phyloP scores from a whole-genome alignment of 805 yeast genomes.

The Zygosaccharomyces lentus region DNA sequence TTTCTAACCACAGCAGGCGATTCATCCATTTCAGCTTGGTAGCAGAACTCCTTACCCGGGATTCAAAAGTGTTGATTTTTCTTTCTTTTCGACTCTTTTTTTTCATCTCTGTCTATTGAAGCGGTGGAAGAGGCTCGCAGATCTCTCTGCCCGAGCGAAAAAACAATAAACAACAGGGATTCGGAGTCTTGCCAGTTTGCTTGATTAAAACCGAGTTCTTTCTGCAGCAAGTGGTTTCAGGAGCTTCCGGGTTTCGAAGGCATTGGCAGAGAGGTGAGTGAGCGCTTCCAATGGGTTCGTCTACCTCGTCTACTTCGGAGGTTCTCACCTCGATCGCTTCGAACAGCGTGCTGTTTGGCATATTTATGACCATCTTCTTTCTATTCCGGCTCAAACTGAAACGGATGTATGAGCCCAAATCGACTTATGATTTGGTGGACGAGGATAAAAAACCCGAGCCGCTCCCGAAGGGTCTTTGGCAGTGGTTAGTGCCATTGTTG shows the following conservation, averaged over 20 bases:
- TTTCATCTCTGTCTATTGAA: background rate
- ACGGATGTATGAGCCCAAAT: constrained; percentile 81
- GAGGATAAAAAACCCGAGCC: constrained; percentile 69
- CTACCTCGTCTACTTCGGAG: constrained; percentile 59
- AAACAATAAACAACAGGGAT: background rate
- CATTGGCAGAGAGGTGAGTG: background rate
- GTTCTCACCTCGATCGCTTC: constrained; percentile 67
- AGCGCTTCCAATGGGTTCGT: constrained; percentile 8
- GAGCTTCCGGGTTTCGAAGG: too few relatives aligned
- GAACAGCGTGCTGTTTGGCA: constrained; percentile 62
- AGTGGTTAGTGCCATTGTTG: constrained; percentile 65
- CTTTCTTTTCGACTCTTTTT: background rate
- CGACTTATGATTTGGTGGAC: constrained; percentile 54
- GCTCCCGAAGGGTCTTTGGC: constrained; percentile 59
- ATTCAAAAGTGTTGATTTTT: background rate
- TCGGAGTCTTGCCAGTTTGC: background rate
- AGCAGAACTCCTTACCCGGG: background rate
- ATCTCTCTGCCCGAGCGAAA: background rate
- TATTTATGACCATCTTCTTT: constrained; percentile 59
- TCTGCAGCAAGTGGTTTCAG: background rate
- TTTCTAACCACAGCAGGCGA: too few relatives aligned
- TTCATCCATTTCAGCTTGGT: too few relatives aligned
- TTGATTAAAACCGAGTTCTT: background rate
- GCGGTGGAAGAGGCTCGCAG: too few relatives aligned
- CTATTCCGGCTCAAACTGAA: constrained; percentile 62